Conservation (phyloP, 108 stramenopile species). For the Tribonema minus region DNA sequence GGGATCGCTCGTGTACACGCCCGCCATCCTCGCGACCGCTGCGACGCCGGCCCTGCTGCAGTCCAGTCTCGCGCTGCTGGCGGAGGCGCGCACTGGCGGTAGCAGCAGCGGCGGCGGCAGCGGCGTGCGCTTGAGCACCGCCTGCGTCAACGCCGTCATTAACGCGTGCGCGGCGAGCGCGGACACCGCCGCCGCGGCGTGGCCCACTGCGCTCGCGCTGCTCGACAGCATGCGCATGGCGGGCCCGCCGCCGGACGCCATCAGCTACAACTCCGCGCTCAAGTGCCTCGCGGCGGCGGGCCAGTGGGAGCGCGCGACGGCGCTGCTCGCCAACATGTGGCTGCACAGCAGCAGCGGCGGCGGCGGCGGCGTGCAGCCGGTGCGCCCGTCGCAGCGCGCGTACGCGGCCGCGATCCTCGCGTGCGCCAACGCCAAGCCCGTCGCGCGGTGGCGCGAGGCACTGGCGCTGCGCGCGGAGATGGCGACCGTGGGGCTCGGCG, state of each 20-base stretch:
- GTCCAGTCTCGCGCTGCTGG: neutral
- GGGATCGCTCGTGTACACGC: neutral
- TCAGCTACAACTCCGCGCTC: conserved; percentile 20
- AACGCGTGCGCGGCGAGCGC: neutral
- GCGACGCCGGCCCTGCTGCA: neutral
- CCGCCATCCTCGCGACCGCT: neutral
- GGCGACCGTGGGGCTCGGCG: neutral
- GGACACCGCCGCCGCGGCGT: neutral
- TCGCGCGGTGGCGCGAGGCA: conserved; percentile 26
- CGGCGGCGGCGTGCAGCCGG: neutral
- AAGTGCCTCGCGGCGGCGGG: neutral
- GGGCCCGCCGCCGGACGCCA: neutral
- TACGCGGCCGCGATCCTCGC: neutral
- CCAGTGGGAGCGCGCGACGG: conserved; percentile 4
- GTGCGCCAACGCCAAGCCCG: neutral
- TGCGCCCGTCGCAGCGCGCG: too few relatives aligned
- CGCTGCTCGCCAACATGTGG: neutral
- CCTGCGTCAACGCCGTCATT: neutral
- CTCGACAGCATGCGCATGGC: neutral
- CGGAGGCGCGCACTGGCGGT: neutral
- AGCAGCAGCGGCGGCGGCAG: neutral
- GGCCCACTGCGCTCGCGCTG: neutral
- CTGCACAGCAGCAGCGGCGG: neutral
- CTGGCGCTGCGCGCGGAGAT: conserved; percentile 13
- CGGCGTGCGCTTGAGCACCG: neutral